Evolutionary conservation across 2,329 filamentous ascomycete species (phyloP), one percentile per base, ranked within the genome.

Genomic region (Periglandula ipomoeae): DNA sequence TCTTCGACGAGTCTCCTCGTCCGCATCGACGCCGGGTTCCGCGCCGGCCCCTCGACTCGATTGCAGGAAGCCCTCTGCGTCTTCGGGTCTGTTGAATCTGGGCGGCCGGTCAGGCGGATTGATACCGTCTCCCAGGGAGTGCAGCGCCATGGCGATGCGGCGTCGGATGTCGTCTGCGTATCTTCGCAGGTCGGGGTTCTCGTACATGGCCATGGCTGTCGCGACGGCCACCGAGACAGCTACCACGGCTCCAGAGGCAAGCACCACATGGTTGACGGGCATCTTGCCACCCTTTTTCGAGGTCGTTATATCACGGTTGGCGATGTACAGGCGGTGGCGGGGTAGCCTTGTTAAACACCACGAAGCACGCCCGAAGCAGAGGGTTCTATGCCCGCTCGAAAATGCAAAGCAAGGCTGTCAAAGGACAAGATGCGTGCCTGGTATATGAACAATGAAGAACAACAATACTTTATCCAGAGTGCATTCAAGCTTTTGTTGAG

Each of bases 41-140:
- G 65, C 65, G 17, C 65, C 65, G 4, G 56, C 55, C 19, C 63
- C 66, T 23, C 68, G 67, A n/a, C 71, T 66, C 8, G 78, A 79
- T 56, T 74, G 66, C 49, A 82, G 59, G 58, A 84, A 84, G 8
- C 79, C 81, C 48, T 83, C 74, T 50, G 80, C 80, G 62, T 84
- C 81, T 60, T 84, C 81, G 46, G 81, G 81, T 11, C 81, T 69
- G 61, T 84, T 84, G 64, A 82, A 83, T 24, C 76, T 65, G 49
- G 81, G 81, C 55, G 78, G 67, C 26, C 68, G 65, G 39, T 64
- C 58, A 50, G 70, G 65, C 3, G 75, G 72, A 42, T 71, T 67
- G 61, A 82, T 73, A 55, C 70, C 72, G 49, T 84, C 78, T 50
- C 79, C 76, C 24, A 83, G 69, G 9, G 74, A 71, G 58, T 82